These are phyloP conservation scores for Plasmopara halstedii DNA, from an alignment of 352 stramenopile genomes.

Conservation along the genomic window DNA sequence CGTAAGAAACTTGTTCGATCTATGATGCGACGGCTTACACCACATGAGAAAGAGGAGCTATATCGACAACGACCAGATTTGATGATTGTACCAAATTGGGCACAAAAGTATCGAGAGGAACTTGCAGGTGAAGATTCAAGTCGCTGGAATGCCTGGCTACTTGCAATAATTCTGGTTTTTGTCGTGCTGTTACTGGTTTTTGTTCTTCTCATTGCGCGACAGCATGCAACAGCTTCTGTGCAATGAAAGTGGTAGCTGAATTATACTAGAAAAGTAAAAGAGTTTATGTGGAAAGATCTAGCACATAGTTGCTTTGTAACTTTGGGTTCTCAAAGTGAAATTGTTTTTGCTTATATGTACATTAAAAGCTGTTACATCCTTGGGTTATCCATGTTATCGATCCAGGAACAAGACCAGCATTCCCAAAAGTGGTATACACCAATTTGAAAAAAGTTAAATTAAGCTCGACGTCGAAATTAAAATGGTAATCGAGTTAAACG, in stretches of 20 bases:
- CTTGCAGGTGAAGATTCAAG: conserved; percentile 58
- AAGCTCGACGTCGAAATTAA: too few relatives aligned
- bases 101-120: conserved; percentile 83
- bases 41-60: conserved; percentile 78
- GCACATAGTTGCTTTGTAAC: too few relatives aligned
- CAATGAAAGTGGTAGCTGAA: neutral
- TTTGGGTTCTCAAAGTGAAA: too few relatives aligned
- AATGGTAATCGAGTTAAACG: too few relatives aligned
- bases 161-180: conserved; percentile 63
- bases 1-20: conserved; percentile 67
- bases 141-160: conserved; percentile 72
- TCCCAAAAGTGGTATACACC: too few relatives aligned
- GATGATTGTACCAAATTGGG: conserved; percentile 86
- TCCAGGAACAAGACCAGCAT: too few relatives aligned
- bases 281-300: neutral
- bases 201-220: conserved; percentile 62
- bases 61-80: conserved; percentile 74
- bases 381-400: too few relatives aligned
- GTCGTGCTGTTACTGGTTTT: conserved; percentile 70
- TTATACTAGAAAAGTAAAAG: neutral
- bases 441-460: too few relatives aligned
- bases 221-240: conserved; percentile 21
- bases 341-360: too few relatives aligned
- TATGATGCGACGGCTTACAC: conserved; percentile 75
- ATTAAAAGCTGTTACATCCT: too few relatives aligned